Evolutionary conservation across 768 basidiomycete genomes (phyloP), one percentile per base, ranked within the genome.

Genomic region (Lentinula guzmanii): DNA sequence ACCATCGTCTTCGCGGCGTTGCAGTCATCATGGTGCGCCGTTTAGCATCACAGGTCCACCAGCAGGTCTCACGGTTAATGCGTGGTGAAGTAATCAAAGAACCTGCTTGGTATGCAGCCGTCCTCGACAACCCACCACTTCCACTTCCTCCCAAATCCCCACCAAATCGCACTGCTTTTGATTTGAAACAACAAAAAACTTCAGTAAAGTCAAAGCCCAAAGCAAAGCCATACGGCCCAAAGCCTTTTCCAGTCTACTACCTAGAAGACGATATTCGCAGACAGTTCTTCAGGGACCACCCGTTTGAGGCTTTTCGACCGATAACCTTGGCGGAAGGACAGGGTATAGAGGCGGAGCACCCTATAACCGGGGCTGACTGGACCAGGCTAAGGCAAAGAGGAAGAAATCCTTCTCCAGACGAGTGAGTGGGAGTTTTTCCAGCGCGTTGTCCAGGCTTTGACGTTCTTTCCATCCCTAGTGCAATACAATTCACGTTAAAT

Each of bases 211-310:
- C 68, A 46, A 65, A 70, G 5, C 61, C 66, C 33, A 79, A 76
- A 61, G 70, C 72, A 58, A 74, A 74, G 45, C 66, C 77, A 39
- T 74, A 74, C 46, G 76, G 76, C 51, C 73, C 76, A 33, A 75
- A 74, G 31, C 87, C 90, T 0, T 63, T 82, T 52, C 81, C 82
- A 10, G 81, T 98, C 55, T 77, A 79, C 58, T 97, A 95, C 70
- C 62, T 90, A 43, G 93, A 96, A 70, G 97, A 99, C 72, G 79
- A 83, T 63, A 77, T 98, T 61, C 86, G 97, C 39, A 80, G 85
- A 59, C 91, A 92, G 71, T 98, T 99, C 80, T 98, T 95, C 78
- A 79, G 80, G 45, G 97, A 99, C 76, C 95, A 97, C 71, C 95
- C 97, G 6, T 97, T 97, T 69, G 95, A 99, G 75, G 89, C 93